Evolutionary conservation across 352 stramenopile species (phyloP).

Genomic region (Pythium aquatile): DNA sequence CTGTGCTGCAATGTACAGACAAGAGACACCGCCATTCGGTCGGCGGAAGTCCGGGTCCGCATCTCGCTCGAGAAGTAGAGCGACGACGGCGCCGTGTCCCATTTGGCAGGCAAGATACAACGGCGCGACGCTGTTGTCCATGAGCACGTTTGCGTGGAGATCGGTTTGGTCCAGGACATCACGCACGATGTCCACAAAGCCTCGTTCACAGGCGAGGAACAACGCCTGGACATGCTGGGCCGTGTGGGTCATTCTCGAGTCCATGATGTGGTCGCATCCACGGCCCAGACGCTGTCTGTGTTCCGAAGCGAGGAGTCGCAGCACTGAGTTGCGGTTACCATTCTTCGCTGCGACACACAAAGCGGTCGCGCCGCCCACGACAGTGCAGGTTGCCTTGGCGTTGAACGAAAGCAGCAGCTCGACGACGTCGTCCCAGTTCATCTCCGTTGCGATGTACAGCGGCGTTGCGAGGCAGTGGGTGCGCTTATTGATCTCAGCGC

Average conservation of each 20-base stretch:
- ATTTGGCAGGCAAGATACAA: slow-evolving; percentile 86
- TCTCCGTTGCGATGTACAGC: slow-evolving; percentile 75
- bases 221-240: slow-evolving; percentile 59
- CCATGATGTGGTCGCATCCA: slow-evolving; percentile 11
- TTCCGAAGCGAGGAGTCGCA: slow-evolving; percentile 49
- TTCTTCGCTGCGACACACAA: slow-evolving; percentile 81
- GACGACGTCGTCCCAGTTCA: slow-evolving; percentile 70
- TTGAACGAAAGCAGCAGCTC: slow-evolving; percentile 52
- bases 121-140: slow-evolving; percentile 78
- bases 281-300: slow-evolving; percentile 6
- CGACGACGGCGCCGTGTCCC: slow-evolving; percentile 63
- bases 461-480: slow-evolving; percentile 65
- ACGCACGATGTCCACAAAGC: slow-evolving; percentile 57
- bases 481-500: slow-evolving; percentile 59
- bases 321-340: slow-evolving; percentile 53
- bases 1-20: slow-evolving; percentile 82
- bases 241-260: slow-evolving; percentile 9
- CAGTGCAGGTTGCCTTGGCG: slow-evolving; percentile 38
- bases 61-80: slow-evolving; percentile 51
- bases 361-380: slow-evolving; percentile 57
- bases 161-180: slow-evolving; percentile 59
- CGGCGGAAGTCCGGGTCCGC: slow-evolving; percentile 69
- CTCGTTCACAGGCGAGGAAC: slow-evolving; percentile 78
- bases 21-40: slow-evolving; percentile 62
- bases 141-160: slow-evolving; percentile 69